A percentile compares a stretch with the other conserved stretches of the same genome.
These are phyloP conservation scores for Ceratobasidium sp. DNA, from an alignment of 1,284 basidiomycete species.

Conservation along the genomic window DNA sequence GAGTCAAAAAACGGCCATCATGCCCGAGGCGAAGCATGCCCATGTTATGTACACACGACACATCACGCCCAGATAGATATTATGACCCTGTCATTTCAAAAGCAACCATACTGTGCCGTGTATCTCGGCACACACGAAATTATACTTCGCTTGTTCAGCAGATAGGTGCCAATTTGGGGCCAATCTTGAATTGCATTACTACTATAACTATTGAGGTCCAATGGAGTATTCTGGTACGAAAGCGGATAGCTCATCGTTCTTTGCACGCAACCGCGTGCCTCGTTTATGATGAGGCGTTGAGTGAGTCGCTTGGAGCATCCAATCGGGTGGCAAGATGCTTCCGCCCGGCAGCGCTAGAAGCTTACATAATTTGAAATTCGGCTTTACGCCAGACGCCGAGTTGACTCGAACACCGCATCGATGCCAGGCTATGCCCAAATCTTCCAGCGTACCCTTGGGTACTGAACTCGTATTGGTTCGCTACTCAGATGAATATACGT, in stretches of 20 bases:
- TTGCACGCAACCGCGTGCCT: no score
- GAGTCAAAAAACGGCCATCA: background rate
- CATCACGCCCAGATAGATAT: background rate
- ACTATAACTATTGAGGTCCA: no score
- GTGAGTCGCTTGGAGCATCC: background rate
- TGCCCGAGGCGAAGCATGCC: background rate
- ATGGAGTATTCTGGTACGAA: no score
- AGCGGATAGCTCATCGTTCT: no score
- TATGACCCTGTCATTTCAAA: background rate
- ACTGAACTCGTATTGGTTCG: background rate
- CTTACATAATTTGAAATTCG: background rate
- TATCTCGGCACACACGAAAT: no score
- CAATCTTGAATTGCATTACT: no score
- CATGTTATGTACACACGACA: background rate
- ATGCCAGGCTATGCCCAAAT: background rate
- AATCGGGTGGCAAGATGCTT: background rate
- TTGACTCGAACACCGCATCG: conserved; percentile 18
- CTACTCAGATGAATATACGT: background rate
- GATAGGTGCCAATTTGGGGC: no score
- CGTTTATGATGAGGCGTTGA: background rate
- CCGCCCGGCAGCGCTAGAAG: background rate
- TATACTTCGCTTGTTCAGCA: no score
- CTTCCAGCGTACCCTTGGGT: background rate
- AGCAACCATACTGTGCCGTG: background rate
- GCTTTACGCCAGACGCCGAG: background rate